Conservation (phyloP, 139 green algal species). For the Coccomyxa sp. region DNA sequence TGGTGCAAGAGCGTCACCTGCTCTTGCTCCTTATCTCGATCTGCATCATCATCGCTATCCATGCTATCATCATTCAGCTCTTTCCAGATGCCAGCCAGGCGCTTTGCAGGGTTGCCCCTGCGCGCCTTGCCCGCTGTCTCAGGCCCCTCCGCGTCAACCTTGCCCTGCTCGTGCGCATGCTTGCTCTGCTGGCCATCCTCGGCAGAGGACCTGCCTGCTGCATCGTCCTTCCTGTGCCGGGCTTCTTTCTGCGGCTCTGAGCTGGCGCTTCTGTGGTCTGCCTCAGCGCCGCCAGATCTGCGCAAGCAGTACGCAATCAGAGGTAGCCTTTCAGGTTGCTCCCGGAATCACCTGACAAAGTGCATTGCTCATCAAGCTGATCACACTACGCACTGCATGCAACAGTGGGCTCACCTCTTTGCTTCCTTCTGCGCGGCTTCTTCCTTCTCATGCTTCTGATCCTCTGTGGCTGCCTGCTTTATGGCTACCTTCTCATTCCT, state of each 20-base stretch:
- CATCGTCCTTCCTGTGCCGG: neutral
- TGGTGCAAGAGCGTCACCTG: too few species aligned
- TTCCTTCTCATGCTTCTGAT: neutral
- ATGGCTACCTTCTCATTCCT: neutral
- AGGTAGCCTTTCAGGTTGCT: too few species aligned
- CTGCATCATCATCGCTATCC: neutral
- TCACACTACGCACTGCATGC: too few species aligned
- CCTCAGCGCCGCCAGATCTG: neutral
- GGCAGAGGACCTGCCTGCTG: neutral
- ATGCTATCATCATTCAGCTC: neutral
- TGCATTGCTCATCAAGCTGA: too few species aligned
- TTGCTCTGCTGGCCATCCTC: constrained; percentile 12
- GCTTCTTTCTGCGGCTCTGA: neutral
- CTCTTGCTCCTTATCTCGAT: too few species aligned
- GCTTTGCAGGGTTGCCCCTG: too few species aligned
- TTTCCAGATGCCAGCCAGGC: neutral
- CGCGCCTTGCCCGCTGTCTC: neutral
- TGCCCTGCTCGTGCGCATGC: constrained; percentile 1
- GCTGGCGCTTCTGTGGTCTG: neutral
- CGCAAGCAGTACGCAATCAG: too few species aligned
- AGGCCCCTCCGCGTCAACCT: neutral
- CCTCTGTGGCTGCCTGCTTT: neutral
- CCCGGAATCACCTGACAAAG: too few species aligned
- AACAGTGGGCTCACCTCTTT: too few species aligned
- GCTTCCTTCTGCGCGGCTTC: too few species aligned